Percentiles rank a stretch among this genome's conserved stretches.
Conservation (phyloP, 108 stramenopile genomes). For the Parietichytrium sp. region DNA sequence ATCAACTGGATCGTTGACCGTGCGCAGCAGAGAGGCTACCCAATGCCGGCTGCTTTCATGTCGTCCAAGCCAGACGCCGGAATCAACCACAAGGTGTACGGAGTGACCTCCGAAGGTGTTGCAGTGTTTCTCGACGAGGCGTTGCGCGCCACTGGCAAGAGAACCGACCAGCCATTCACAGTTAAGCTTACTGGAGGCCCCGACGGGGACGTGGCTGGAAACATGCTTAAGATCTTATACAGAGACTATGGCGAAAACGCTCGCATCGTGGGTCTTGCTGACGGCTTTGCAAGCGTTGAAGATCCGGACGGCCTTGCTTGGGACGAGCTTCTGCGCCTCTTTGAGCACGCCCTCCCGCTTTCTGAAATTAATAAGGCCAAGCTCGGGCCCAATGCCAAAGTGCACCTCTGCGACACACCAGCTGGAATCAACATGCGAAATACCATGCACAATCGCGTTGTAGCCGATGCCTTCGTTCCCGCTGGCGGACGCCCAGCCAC, state of each 20-base stretch:
- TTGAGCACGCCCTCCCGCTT: constrained; percentile 72
- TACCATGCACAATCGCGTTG: constrained; percentile 92
- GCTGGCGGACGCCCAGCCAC: constrained; percentile 94
- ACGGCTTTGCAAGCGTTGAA: constrained; percentile 91
- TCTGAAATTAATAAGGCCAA: constrained; percentile 72
- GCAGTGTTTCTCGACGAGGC: constrained; percentile 92
- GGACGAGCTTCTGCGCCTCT: constrained; percentile 82
- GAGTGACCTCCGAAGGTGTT: constrained; percentile 92
- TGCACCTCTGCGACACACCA: constrained; percentile 77
- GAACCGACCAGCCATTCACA: constrained; percentile 64
- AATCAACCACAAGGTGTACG: constrained; percentile 96
- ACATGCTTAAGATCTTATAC: constrained; percentile 88
- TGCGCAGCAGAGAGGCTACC: constrained; percentile 80
- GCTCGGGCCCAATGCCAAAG: constrained; percentile 67
- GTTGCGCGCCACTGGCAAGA: constrained; percentile 54
- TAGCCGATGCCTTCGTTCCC: constrained; percentile 91
- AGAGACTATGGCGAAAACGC: constrained; percentile 92
- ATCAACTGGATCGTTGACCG: constrained; percentile 92
- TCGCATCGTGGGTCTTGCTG: constrained; percentile 89
- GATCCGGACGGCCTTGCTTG: constrained; percentile 88
- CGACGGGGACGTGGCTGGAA: constrained; percentile 97
- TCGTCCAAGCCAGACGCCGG: constrained; percentile 88
- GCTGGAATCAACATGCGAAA: constrained; percentile 87
- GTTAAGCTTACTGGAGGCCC: constrained; percentile 95
- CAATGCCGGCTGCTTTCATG: constrained; percentile 93